phyloP scores from a whole-genome alignment of 371 early-diverging fungal genomes.

The Mucor mucedo region DNA sequence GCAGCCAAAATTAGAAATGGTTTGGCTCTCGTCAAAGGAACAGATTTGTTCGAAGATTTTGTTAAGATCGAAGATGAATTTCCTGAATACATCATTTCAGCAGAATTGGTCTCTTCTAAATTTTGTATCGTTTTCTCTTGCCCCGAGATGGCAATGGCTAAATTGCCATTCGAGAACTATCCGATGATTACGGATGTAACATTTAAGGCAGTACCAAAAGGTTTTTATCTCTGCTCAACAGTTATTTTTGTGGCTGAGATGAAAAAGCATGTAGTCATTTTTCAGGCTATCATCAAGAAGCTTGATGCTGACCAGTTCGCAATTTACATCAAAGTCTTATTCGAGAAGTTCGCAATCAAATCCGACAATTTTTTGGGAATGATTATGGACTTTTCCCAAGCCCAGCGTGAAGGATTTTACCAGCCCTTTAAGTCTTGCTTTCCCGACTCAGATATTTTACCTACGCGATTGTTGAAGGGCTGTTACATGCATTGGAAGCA shows the following conservation, averaged over 20 bases:
- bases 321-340: not conserved
- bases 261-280: constrained; percentile 5
- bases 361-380: not conserved
- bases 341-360: too few species aligned
- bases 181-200: constrained; percentile 10
- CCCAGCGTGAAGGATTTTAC: not conserved
- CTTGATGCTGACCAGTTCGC: not conserved
- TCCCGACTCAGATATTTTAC: too few species aligned
- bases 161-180: not conserved
- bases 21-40: too few species aligned
- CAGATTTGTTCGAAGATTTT: too few species aligned
- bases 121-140: not conserved
- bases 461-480: constrained; percentile 1
- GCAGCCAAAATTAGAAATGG: too few species aligned
- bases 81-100: not conserved
- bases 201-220: constrained; percentile 3
- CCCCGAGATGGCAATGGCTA: not conserved
- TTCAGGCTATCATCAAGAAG: constrained; percentile 12
- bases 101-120: not conserved
- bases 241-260: constrained; percentile 1
- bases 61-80: not conserved
- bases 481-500: constrained; percentile 25
- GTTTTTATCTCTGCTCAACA: constrained; percentile 13
- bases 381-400: not conserved
- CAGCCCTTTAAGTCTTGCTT: not conserved